Base-by-base conservation (phyloP, 2,329 filamentous ascomycete species). In the Teratosphaeria zuluensis region DNA sequence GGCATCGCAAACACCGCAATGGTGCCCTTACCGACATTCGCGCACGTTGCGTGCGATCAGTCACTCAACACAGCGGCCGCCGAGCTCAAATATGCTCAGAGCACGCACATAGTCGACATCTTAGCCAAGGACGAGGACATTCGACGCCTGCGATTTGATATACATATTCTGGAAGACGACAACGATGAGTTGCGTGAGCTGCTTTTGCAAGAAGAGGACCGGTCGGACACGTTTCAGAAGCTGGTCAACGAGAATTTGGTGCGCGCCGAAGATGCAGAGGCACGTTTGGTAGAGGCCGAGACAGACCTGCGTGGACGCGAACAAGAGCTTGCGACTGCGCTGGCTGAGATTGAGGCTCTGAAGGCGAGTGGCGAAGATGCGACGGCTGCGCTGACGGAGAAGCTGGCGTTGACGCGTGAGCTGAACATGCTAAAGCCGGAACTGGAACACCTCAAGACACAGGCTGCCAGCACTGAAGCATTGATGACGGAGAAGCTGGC, bases 401-500 rank as follows among this genome's bases (percentile, higher is more conserved):
- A 87, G 66, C 73, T 85, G 48, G 79, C 81, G 11, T 74, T 88
- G 42, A 76, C 80, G 32, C 81, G 82, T 58, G 84, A 87, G 66
- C 68, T 88, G 21, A 78, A 81, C 30, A 76, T 73, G 6, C 65
- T 87, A 58, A 82, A 81, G 65, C 81, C 82, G 2, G 84, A 88
- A 69, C 68, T 87, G 35, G 83, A 86, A 62, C 82, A 84, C 66
- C 73, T 87, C 14, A 80, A 79, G 62, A 76, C 80, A 6, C 84
- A 87, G 69, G 78, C 77, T 21, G 73, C 76, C 33, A 77, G 79
- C 14, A 84, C 92, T 57, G 85, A 91, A 67, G 80, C 82, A 1
- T 76, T 89, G 11, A 77, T 95, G 16, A 79, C 87, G 1, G 90
- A 95, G 69, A 96, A 95, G 72, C 78, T 92, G 53, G 81, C 87